Percentiles rank a stretch among this genome's conserved stretches.
phyloP scores from a whole-genome alignment of 768 basidiomycete genomes.

The Phaeolepiota aurea region DNA sequence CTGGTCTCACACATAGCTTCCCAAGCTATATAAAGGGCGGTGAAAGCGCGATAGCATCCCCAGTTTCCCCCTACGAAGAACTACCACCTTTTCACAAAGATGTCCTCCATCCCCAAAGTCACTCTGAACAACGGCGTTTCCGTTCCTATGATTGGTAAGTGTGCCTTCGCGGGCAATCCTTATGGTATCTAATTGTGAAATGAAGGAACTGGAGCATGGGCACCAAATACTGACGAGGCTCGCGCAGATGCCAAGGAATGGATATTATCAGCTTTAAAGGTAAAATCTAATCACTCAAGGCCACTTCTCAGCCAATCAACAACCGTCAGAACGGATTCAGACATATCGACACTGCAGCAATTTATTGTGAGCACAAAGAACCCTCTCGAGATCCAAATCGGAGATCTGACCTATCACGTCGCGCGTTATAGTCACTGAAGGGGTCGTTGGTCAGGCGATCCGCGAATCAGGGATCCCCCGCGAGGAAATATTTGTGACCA shows the following conservation, averaged over 20 bases:
- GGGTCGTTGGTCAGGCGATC: conserved; percentile 33
- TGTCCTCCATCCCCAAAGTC: neutral
- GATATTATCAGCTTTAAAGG: neutral
- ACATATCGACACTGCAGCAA: conserved; percentile 31
- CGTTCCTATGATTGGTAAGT: neutral
- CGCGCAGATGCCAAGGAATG: neutral
- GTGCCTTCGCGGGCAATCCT: no score
- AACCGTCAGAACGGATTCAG: conserved; percentile 32
- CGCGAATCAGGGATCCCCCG: conserved; percentile 39
- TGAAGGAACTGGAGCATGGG: neutral
- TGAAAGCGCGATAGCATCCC: no score
- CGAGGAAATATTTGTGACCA: conserved; percentile 41
- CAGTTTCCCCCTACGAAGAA: no score
- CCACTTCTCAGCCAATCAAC: no score
- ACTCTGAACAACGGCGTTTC: neutral
- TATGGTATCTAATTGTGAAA: conserved; percentile 8
- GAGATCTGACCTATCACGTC: no score
- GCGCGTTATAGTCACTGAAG: conserved; percentile 30
- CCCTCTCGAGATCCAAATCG: neutral
- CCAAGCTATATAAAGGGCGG: no score
- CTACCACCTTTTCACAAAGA: no score
- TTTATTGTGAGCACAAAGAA: conserved; percentile 15
- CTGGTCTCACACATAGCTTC: no score
- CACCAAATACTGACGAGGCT: conserved; percentile 1
- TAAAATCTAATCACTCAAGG: no score